Evolutionary conservation across 2,329 filamentous ascomycete genomes (phyloP).

Genomic region (Cordyceps cateniannulata): DNA sequence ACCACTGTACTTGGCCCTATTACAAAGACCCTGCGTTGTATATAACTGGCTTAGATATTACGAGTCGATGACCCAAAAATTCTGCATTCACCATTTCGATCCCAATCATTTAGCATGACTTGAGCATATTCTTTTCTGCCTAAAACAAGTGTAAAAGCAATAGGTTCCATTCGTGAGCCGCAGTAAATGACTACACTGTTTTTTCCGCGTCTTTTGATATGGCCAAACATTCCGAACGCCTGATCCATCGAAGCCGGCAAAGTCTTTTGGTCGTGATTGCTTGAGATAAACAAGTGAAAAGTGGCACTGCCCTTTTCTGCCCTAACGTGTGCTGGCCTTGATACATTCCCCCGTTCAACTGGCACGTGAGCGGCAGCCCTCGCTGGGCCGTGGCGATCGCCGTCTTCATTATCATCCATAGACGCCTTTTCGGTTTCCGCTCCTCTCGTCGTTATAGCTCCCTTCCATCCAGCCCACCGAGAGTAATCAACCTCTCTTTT

Average conservation of each 20-base stretch:
- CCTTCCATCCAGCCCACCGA: neutral
- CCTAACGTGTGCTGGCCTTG: neutral
- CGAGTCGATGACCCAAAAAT: conserved; percentile 1
- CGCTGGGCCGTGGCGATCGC: neutral
- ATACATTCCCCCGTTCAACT: neutral
- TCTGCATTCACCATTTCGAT: neutral
- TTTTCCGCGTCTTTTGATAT: conserved; percentile 6
- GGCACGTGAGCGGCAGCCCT: neutral
- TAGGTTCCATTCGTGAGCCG: neutral
- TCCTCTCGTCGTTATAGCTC: neutral
- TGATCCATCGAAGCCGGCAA: conserved; percentile 5
- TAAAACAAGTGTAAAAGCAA: neutral
- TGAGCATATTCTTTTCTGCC: neutral
- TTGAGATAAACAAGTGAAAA: conserved; percentile 1
- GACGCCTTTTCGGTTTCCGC: neutral
- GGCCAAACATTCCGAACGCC: conserved; percentile 13
- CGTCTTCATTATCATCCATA: neutral
- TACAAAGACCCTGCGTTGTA: neutral
- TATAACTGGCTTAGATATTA: conserved; percentile 5
- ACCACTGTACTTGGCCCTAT: too few species aligned
- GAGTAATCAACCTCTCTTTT: neutral
- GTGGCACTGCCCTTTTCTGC: neutral
- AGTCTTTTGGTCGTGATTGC: conserved; percentile 6
- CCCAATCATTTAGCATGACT: neutral
- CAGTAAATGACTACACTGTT: conserved; percentile 1